Base-by-base conservation (phyloP, 768 basidiomycete species). In the Trametes cingulata region DNA sequence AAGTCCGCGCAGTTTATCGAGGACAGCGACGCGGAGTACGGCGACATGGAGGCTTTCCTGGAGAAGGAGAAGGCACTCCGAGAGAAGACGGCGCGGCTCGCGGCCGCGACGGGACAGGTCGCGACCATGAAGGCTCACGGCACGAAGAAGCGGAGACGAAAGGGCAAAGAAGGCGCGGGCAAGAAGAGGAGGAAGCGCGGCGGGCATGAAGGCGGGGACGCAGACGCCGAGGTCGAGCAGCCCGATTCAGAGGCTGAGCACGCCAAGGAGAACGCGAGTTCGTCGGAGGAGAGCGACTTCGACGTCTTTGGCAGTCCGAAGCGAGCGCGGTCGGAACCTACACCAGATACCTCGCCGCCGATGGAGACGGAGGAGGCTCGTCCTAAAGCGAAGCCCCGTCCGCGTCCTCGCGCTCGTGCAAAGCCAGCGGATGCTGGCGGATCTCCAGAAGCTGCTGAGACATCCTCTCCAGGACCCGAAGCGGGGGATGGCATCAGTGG, bases 1-100 rank as follows among this genome's bases (percentile, higher is more conserved):
- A 94, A 93, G 72, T 91, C 89, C 7, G 93, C 92, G 10, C 88
- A 92, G 72, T 91, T 95, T 71, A 94, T 96, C 71, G 86, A 90
- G 69, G 94, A 97, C 74, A 93, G 91, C 62, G 95, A 97, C 67
- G 87, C 79, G 56, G 91, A 93, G 71, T 85, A 85, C 58, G 90
- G 83, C 15, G 87, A 90, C 68, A 88, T 93, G 72, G 87, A 90
- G 50, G 84, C 79, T 6, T 97, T 97, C 80, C 84, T 94, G 58
- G 87, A 80, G 73, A 83, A 80, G 67, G 95, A 96, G 74, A 82
- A 81, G 67, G 76, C 62, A 51, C 72, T 84, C 67, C 80, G 90
- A 47, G 82, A 84, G 69, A 81, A 78, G 71, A 80, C 74, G 36
- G 70, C 69, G 41, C 62, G 70, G 19, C 73, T 80, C 3, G 76